phyloP scores from a whole-genome alignment of 1,284 basidiomycete genomes.

The Pseudozyma hubeiensis region DNA sequence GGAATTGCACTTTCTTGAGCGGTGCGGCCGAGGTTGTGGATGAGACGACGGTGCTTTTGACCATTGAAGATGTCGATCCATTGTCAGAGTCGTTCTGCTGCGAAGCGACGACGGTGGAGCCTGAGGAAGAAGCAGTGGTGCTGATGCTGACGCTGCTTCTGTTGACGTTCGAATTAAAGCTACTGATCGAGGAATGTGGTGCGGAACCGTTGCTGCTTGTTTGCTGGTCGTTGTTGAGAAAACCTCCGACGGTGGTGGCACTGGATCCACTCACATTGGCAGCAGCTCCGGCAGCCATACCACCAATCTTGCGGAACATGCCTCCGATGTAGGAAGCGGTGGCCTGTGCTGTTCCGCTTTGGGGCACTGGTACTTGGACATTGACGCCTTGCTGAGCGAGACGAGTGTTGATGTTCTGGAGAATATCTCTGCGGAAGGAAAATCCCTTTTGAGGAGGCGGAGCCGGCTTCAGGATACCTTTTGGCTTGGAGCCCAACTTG shows the following conservation, averaged over 20 bases:
- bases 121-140: conserved; percentile 9
- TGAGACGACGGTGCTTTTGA: conserved; percentile 27
- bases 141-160: conserved; percentile 13
- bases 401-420: conserved; percentile 62
- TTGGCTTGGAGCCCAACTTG: conserved; percentile 38
- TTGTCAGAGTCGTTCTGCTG: conserved; percentile 16
- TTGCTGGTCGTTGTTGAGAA: conserved; percentile 22
- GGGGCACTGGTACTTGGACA: conserved; percentile 61
- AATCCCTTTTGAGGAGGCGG: conserved; percentile 60
- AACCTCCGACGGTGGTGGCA: conserved; percentile 21
- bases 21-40: conserved; percentile 49
- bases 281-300: conserved; percentile 51
- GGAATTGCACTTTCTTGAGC: conserved; percentile 64
- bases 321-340: conserved; percentile 56
- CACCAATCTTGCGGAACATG: conserved; percentile 58
- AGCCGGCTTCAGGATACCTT: conserved; percentile 62
- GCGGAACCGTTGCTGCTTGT: conserved; percentile 12
- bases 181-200: not conserved
- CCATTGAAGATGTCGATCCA: conserved; percentile 7
- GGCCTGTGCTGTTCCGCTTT: conserved; percentile 47
- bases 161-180: conserved; percentile 4
- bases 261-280: conserved; percentile 40
- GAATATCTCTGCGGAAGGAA: conserved; percentile 61
- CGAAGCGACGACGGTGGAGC: conserved; percentile 4
- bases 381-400: conserved; percentile 66